These are phyloP conservation scores for Trichoderma endophyticum DNA, from an alignment of 2,329 filamentous ascomycete genomes.

Conservation along the genomic window DNA sequence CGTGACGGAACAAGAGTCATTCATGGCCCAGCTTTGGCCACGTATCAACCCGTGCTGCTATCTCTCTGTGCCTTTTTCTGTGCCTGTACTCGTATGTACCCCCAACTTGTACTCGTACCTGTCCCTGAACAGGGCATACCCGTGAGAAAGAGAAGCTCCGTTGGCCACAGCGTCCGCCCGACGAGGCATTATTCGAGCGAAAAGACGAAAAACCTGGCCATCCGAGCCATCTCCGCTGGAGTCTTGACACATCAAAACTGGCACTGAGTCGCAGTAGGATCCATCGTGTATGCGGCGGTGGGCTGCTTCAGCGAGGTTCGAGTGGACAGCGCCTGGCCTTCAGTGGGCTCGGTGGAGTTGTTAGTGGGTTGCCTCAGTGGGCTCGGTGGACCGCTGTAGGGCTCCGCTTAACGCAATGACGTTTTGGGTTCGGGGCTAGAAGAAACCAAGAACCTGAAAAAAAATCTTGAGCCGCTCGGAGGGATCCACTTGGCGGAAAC, in stretches of 20 bases:
- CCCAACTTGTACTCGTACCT: background rate
- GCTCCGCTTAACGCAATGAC: constrained; percentile 6
- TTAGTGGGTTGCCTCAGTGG: background rate
- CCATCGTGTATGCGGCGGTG: constrained; percentile 4
- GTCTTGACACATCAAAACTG: constrained; percentile 24
- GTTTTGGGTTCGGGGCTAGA: constrained; percentile 9
- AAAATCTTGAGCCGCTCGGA: background rate
- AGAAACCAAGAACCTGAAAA: background rate
- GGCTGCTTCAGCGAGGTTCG: background rate
- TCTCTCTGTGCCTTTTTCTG: background rate
- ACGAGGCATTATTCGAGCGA: constrained; percentile 18
- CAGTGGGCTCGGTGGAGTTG: background rate
- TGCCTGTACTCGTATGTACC: background rate
- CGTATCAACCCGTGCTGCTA: background rate
- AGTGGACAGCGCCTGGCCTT: background rate
- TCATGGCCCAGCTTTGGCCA: background rate
- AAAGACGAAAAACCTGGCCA: constrained; percentile 1
- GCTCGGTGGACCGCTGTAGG: background rate
- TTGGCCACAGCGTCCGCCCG: constrained; percentile 6
- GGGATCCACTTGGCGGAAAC: constrained; percentile 1
- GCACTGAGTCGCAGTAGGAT: constrained; percentile 8
- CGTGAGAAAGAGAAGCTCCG: background rate
- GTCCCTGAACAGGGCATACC: background rate
- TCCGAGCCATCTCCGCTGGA: constrained; percentile 12
- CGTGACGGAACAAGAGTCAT: background rate